These are phyloP conservation scores for Phytophthora pinifolia DNA, from an alignment of 352 stramenopile genomes.

Conservation along the genomic window DNA sequence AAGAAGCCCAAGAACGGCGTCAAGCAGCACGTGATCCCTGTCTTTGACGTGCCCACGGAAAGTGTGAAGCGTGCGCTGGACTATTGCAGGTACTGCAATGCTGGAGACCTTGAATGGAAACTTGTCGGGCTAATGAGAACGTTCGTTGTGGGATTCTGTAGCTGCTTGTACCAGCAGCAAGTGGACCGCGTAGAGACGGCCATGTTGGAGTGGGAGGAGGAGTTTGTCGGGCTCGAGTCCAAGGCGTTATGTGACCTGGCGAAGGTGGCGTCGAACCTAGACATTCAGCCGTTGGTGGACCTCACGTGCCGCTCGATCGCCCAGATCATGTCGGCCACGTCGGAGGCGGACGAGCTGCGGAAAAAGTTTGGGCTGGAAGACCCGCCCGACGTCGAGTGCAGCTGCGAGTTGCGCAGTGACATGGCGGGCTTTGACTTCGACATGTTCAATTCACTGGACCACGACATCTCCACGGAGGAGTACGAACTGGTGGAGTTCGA, in stretches of 20 bases:
- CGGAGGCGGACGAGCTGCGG: conserved; percentile 69
- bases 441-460: conserved; percentile 76
- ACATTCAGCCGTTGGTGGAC: conserved; percentile 81
- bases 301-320: conserved; percentile 80
- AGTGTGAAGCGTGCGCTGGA: conserved; percentile 71
- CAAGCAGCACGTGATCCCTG: conserved; percentile 72
- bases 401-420: conserved; percentile 50
- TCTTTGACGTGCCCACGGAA: conserved; percentile 71
- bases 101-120: background rate
- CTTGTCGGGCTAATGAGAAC: background rate
- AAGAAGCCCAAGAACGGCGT: conserved; percentile 51
- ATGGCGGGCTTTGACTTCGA: conserved; percentile 78
- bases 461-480: conserved; percentile 75
- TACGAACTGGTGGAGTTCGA: conserved; percentile 83
- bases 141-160: conserved; percentile 19
- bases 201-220: conserved; percentile 65
- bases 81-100: conserved; percentile 56
- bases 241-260: conserved; percentile 79
- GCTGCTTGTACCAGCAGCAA: conserved; percentile 78
- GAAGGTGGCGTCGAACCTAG: conserved; percentile 79
- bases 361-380: conserved; percentile 82
- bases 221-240: conserved; percentile 71
- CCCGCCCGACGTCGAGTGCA: conserved; percentile 42
- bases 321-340: conserved; percentile 84
- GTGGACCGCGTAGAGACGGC: conserved; percentile 58